Conservation (phyloP, 352 stramenopile species). For the Globisporangium carolinianum region DNA sequence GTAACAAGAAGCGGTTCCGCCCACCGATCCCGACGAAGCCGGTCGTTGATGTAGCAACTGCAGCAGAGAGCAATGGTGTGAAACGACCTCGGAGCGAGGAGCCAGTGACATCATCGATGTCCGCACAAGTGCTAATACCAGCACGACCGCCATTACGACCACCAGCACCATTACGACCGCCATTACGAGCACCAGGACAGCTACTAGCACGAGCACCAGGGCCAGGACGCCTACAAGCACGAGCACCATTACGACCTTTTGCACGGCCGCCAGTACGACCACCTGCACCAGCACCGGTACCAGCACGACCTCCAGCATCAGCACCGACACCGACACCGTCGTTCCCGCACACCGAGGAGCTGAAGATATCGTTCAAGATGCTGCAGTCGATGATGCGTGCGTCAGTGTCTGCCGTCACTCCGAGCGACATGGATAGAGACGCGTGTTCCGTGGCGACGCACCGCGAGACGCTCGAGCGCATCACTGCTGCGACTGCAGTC, state of each 20-base stretch:
- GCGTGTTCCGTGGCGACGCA: not conserved
- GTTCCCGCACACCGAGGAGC: slow-evolving; percentile 27
- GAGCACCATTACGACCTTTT: too few relatives aligned
- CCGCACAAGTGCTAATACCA: not conserved
- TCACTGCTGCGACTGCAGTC: slow-evolving; percentile 24
- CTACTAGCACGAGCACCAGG: too few relatives aligned
- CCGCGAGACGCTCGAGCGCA: slow-evolving; percentile 19
- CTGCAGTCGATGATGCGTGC: slow-evolving; percentile 11
- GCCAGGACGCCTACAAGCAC: too few relatives aligned
- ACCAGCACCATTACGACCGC: too few relatives aligned
- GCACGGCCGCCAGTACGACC: too few relatives aligned
- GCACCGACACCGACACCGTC: not conserved
- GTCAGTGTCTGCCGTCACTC: not conserved
- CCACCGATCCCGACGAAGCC: slow-evolving; percentile 35
- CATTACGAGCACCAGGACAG: too few relatives aligned
- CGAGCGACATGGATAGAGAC: slow-evolving; percentile 2
- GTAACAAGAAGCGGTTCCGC: slow-evolving; percentile 24
- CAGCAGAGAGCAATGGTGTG: slow-evolving; percentile 1
- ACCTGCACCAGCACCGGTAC: too few relatives aligned
- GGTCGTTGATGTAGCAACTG: slow-evolving; percentile 5
- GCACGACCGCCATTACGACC: too few relatives aligned
- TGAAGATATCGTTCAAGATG: slow-evolving; percentile 37
- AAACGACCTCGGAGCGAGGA: slow-evolving; percentile 18
- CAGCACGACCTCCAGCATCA: not conserved
- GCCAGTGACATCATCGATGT: not conserved